Evolutionary conservation across 1,284 basidiomycete species (phyloP).

Genomic region (Agroathelia rolfsii): DNA sequence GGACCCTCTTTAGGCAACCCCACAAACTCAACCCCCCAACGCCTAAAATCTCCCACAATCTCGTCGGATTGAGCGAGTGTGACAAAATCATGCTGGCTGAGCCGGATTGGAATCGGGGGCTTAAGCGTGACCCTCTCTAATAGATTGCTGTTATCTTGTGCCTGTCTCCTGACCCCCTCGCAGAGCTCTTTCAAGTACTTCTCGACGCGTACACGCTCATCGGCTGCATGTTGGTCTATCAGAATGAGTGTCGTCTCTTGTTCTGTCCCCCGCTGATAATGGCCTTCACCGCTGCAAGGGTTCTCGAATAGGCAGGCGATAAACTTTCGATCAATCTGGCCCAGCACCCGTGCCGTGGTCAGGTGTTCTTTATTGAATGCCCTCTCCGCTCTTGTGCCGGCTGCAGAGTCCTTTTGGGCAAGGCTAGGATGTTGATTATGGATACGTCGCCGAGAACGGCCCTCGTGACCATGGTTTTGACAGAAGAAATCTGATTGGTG

Average conservation of each 20-base stretch:
- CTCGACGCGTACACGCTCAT: constrained; percentile 87
- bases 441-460: constrained; percentile 12
- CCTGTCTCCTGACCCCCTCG: constrained; percentile 43
- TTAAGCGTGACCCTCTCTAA: constrained; percentile 32
- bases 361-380: constrained; percentile 47
- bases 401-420: constrained; percentile 9
- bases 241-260: constrained; percentile 46
- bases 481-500: constrained; percentile 9
- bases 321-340: constrained; percentile 86
- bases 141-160: constrained; percentile 20
- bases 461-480: constrained; percentile 8
- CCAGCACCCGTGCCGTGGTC: constrained; percentile 46
- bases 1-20: constrained; percentile 14
- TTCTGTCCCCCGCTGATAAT: too few relatives aligned
- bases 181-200: constrained; percentile 66
- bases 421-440: constrained; percentile 7
- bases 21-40: constrained; percentile 67
- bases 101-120: constrained; percentile 47
- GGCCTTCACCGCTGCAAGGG: constrained; percentile 7
- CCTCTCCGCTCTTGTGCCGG: constrained; percentile 14
- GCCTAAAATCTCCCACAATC: constrained; percentile 38
- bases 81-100: constrained; percentile 52
- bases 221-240: constrained; percentile 93
- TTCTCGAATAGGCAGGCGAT: constrained; percentile 54
- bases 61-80: constrained; percentile 32